Base-by-base conservation (phyloP, 495 filamentous ascomycete species). In the Neurospora sublineolata region DNA sequence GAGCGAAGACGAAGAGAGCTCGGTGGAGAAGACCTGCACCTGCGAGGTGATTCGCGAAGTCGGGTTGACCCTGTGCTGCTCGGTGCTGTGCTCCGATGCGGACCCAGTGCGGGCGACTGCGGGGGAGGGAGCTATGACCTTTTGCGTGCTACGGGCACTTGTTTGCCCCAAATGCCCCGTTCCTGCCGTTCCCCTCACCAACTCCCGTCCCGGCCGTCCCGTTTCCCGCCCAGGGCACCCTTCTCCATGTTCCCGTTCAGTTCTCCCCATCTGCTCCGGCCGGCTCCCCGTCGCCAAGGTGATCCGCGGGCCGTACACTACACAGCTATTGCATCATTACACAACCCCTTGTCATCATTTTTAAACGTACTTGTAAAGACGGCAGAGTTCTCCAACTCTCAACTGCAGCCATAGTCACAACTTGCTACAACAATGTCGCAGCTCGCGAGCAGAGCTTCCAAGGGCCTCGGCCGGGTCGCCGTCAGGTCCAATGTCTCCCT, bases 371-470 rank as follows among this genome's bases (percentile, higher is more conserved):
- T 27, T 23, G 23, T 33, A 60, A 27, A 33, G 52, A 60, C 27
- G 1, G 52, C 52, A 60, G 52, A 27, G 52, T 33, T 60, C 52
- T 60, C 23, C 27, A 18, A 60, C 52, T 30, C 52, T 33, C 52
- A 30, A 30, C 52, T 33, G 11, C 27, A 60, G 12, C 52, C 23
- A 27, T 30, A 60, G 52, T 33, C 33, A 9, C 52, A 60, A 60
- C 1, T 30, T 16, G 76, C 18, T 52, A 14, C 36, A 70, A 71
- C 70, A 67, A 80, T 80, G 79, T 79, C 76, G 74, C 77, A 74
- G 73, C 79, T 80, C 69, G 71, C 75, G 75, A 74, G 75, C 76
- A 76, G 73, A 41, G 75, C 76, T 72, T 74, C 76, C 76, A 68
- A 71, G 69, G 72, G 76, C 73, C 67, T 76, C 68, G 71, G 71